Evolutionary conservation across 2,329 filamentous ascomycete genomes (phyloP), one percentile per base, ranked within the genome.

Genomic region (Aureobasidium sp.): DNA sequence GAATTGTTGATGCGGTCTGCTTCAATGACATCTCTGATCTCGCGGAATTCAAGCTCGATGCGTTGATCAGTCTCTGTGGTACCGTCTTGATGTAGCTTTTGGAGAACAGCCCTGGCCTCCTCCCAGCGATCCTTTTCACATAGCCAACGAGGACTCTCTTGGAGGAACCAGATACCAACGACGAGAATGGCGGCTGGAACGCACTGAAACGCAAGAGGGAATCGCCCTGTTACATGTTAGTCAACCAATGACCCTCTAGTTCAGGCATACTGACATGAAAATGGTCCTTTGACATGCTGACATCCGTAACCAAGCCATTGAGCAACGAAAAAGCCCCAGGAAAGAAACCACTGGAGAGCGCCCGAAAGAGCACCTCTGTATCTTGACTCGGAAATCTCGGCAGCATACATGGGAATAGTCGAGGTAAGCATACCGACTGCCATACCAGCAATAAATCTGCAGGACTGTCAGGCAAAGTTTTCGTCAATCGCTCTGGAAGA

Each of bases 21-120:
- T 3, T 79, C 74, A 50, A 85, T 83, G 25, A 81, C 83, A 49
- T 75, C 71, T 58, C 78, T 78, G 63, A 85, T 85, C 56, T 81
- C 77, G 39, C 72, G 70, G 63, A 78, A 81, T 61, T 84, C 80
- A 12, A 70, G 68, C 14, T 79, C 66, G 39, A 86, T 78, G 63
- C 45, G 52, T 12, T 40, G 19, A 4, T 55, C 54, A 10, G 37
- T 50, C 47, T 55, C 54, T 2, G 52, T 8, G 5, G 48, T 51
- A 6, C 78, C 77, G 42, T 79, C 67, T 57, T 72, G 75, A 47
- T 81, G 79, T 16, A 86, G 69, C 45, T 75, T 79, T 16, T 63
- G 62, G 10, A 74, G 61, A 11, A 62, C 58, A 11, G 39, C 53
- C 34, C 58, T 41, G 14, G 53, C 60, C 21, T 58, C 57, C 3